Base-by-base conservation (phyloP, 441 rosid species). In the Croton laevigatus region DNA sequence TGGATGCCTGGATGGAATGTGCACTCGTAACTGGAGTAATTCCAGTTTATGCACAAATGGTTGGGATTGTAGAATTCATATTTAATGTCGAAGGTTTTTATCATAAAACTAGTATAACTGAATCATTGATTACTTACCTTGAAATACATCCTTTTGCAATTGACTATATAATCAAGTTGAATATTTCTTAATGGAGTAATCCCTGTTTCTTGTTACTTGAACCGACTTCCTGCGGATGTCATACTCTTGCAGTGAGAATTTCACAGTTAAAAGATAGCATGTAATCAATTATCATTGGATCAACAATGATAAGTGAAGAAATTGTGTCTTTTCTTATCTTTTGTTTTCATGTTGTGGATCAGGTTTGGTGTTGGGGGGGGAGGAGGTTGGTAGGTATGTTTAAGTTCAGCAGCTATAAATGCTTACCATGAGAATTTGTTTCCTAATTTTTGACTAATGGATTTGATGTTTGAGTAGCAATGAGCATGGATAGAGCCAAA, bases 11-110 rank as follows among this genome's bases (percentile, higher is more conserved):
- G 8, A 57, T 42, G 57, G 48, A 55, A n/a, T 45, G 13, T 64
- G 37, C 36, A 37, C 46, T 65, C 27, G 48, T 36, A 45, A 6
- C 12, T 45, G 37, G 34, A 36, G 53, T 40, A 44, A 16, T 71
- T 13, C 19, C 7, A 13, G 49, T 65, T 65, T n/a, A 62, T 8
- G 55, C 32, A 37, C 49, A 10, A 3, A 52, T 3, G 52, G 60
- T 13, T 57, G 65, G 45, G 63, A 45, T 72, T 58, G 57, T 65
- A 72, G 22, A 32, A 51, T 42, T 46, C 22, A 19, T 44, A 65
- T 58, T 45, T 40, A n/a, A 16, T 62, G 17, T 54, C 1, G 44
- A 40, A 57, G 23, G 46, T 23, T 65, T 68, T 42, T 57, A 6
- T 49, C 20, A 16, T 19, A 66, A 67, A 53, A 9, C 37, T 58